Evolutionary conservation across 192 early-diverging fungal genomes (phyloP).

Genomic region (Mortierella hygrophila): DNA sequence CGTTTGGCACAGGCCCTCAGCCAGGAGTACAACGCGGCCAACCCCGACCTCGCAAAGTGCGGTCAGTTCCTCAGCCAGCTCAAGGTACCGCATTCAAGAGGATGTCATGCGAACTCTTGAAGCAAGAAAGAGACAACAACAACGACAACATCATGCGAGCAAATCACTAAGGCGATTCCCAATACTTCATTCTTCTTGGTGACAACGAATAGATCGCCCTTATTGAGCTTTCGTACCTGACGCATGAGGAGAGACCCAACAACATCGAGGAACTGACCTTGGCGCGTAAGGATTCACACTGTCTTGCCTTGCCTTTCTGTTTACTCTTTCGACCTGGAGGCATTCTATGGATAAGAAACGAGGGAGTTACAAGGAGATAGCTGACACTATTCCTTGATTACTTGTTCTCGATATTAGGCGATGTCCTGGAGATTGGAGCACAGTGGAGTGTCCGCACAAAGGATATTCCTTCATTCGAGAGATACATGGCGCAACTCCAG

Average conservation of each 20-base stretch:
- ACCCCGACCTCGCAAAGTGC: conserved; percentile 79
- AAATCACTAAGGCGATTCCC: not conserved
- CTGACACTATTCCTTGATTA: not conserved
- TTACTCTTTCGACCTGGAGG: not conserved
- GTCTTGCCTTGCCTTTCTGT: not conserved
- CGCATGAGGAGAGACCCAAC: conserved; percentile 56
- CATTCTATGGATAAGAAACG: not conserved
- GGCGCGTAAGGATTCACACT: conserved; percentile 42
- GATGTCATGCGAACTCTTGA: not conserved
- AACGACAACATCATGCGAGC: not conserved
- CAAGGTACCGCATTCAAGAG: conserved; percentile 66
- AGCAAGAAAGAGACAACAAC: not conserved
- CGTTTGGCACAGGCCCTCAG: conserved; percentile 69
- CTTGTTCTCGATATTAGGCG: conserved; percentile 63
- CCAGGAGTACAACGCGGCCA: conserved; percentile 74
- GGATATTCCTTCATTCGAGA: conserved; percentile 95
- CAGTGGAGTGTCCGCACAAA: conserved; percentile 87
- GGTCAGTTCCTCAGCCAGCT: conserved; percentile 72
- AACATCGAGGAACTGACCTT: conserved; percentile 56
- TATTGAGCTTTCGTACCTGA: conserved; percentile 61
- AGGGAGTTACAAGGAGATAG: not conserved
- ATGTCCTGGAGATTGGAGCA: conserved; percentile 92
- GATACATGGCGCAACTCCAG: conserved; percentile 94
- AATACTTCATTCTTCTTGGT: not conserved
- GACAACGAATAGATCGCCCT: conserved; percentile 58